A percentile compares a stretch with the other conserved stretches of the same genome.
Conservation (phyloP, 129 eudicot genomes). For the Sambucus nigra region DNA sequence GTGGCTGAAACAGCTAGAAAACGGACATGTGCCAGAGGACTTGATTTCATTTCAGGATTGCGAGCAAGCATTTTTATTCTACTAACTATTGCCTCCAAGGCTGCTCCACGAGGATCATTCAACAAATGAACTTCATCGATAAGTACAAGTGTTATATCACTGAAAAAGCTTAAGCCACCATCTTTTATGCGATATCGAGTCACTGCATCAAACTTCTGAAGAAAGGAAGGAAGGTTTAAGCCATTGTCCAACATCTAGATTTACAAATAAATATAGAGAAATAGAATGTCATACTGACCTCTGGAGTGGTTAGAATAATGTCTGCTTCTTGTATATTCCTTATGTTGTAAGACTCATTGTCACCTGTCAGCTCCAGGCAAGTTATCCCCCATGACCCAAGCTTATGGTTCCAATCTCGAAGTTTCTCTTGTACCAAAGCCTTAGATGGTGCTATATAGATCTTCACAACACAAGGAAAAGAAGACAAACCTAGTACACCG, state of each 20-base stretch:
- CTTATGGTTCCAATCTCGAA: slow-evolving; percentile 84
- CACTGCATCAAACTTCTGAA: slow-evolving; percentile 93
- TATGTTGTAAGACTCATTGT: slow-evolving; percentile 64
- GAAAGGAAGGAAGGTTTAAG: slow-evolving; percentile 18
- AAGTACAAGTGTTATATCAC: slow-evolving; percentile 89
- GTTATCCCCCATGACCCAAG: slow-evolving; percentile 71
- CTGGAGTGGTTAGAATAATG: slow-evolving; percentile 91
- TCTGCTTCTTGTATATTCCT: slow-evolving; percentile 91
- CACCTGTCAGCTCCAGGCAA: slow-evolving; percentile 97
- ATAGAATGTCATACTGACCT: slow-evolving; percentile 36
- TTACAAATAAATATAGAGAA: slow-evolving; percentile 1
- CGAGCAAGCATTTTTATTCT: slow-evolving; percentile 85
- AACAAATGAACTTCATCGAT: slow-evolving; percentile 97
- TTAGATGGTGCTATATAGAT: slow-evolving; percentile 95
- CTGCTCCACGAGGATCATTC: slow-evolving; percentile 99
- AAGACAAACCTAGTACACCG: slow-evolving; percentile 6
- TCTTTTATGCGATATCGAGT: slow-evolving; percentile 90
- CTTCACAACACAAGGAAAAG: slow-evolving; percentile 34
- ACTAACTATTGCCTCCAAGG: slow-evolving; percentile 93
- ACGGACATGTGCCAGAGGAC: slow-evolving; percentile 70
- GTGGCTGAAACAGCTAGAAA: slow-evolving; percentile 95
- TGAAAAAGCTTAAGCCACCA: slow-evolving; percentile 89
- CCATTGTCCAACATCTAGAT: slow-evolving; percentile 2
- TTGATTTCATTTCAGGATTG: slow-evolving; percentile 63
- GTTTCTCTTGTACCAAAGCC: slow-evolving; percentile 98